Percentiles rank a stretch among this genome's conserved stretches.
Evolutionary conservation across 192 early-diverging fungal species (phyloP).

Genomic region (Coemansia sp.): DNA sequence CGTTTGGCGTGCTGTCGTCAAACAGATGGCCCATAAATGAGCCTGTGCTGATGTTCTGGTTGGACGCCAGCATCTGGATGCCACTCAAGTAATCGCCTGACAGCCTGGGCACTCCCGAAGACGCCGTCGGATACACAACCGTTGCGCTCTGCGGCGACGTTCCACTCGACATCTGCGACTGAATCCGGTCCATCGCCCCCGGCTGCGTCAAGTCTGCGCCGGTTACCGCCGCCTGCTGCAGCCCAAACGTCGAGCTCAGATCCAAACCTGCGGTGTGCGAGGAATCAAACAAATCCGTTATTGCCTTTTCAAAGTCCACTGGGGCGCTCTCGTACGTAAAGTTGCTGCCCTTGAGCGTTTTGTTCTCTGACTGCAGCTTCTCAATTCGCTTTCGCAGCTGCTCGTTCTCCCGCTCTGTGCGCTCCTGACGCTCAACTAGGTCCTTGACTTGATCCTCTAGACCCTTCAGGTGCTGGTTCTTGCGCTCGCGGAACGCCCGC

Average conservation of each 20-base stretch:
- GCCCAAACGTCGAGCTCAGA: conserved; percentile 26
- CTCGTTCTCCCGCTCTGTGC: conserved; percentile 54
- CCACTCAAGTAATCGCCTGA: conserved; percentile 33
- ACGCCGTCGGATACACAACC: conserved; percentile 19
- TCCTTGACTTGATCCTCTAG: conserved; percentile 73
- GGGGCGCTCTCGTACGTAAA: conserved; percentile 46
- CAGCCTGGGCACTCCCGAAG: conserved; percentile 16
- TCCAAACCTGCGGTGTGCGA: conserved; percentile 15
- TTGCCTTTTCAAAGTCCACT: conserved; percentile 43
- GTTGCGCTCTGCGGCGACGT: conserved; percentile 42
- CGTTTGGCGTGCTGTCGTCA: conserved; percentile 13
- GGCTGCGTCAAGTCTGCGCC: conserved; percentile 39
- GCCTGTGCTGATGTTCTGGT: conserved; percentile 50
- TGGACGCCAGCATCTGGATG: conserved; percentile 46
- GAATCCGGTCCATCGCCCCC: conserved; percentile 20
- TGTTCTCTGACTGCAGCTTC: conserved; percentile 43
- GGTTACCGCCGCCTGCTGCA: conserved; percentile 38
- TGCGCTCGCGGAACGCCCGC: conserved; percentile 85
- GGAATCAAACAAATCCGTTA: conserved; percentile 35
- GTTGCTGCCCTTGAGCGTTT: conserved; percentile 23
- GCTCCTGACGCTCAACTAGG: conserved; percentile 60
- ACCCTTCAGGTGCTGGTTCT: conserved; percentile 75
- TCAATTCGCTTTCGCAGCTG: conserved; percentile 39
- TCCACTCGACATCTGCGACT: not conserved
- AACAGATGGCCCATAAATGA: conserved; percentile 38